Evolutionary conservation across 768 basidiomycete species (phyloP), one percentile per base, ranked within the genome.

Genomic region (Auriscalpium microsporum): DNA sequence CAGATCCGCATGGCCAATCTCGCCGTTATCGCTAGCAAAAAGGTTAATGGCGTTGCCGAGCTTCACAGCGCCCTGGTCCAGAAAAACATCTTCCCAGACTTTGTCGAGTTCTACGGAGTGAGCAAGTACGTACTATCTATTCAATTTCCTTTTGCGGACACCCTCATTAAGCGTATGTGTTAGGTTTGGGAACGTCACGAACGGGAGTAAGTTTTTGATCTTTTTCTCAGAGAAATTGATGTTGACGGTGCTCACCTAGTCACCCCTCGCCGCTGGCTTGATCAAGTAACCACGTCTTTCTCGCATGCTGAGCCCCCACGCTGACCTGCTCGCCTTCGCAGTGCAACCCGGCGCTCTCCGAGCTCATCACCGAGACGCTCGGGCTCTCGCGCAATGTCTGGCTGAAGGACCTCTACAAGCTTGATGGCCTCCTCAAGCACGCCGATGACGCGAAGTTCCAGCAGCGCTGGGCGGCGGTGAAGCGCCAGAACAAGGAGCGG

Each of bases 11-110:
- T 94, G 90, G 91, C 93, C 9, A 85, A 88, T 70, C 75, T 99
- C 23, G 96, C 96, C 16, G 87, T 86, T 68, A 87, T 97, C 57
- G 93, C 79, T 71, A 88, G 86, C 64, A 81, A 85, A 62, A 89
- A 85, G 67, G 88, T 94, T 64, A 99, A 99, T 63, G 95, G 96
- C 65, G 96, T 98, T 13, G 95, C 96, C 10, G 95, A 94, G 81
- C 76, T 98, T 28, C 96, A 98, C 75, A 89, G 86, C 56, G 86
- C 92, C 53, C 81, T 98, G 45, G 88, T 98, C 52, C 78, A 76
- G 69, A 84, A 84, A 19, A 91, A 87, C 8, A 89, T 91, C 62
- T 68, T 89, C 63, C 90, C 87, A 65, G 94, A 96, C 72, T 95
- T 95, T 66, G 94, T 96, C 48, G 93, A 96, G 35, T 90, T 88